Conservation (phyloP, 768 basidiomycete species). For the Lentinula lateritia region DNA sequence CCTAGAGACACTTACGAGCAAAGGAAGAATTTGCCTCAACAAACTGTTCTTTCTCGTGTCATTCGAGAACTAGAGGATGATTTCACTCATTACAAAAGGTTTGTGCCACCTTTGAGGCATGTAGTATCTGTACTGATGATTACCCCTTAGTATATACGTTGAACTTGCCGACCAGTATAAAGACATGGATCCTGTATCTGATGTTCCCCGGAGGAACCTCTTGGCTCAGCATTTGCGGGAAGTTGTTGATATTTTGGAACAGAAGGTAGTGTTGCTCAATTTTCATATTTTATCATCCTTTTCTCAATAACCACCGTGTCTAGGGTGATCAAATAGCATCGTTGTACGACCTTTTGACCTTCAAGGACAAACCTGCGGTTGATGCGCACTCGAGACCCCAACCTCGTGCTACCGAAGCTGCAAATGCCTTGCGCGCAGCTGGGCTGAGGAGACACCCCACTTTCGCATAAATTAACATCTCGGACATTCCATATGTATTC, state of each 20-base stretch:
- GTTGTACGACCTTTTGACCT: slow-evolving; percentile 76
- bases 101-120: slow-evolving; percentile 16
- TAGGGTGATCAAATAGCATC: slow-evolving; percentile 95
- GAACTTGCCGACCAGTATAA: slow-evolving; percentile 94
- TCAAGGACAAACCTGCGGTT: slow-evolving; percentile 57
- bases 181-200: slow-evolving; percentile 77
- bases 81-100: slow-evolving; percentile 94
- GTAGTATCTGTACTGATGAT: too few species aligned
- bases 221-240: slow-evolving; percentile 85
- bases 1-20: slow-evolving; percentile 26
- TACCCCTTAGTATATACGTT: slow-evolving; percentile 64
- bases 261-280: slow-evolving; percentile 56
- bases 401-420: background rate
- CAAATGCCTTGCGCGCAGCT: slow-evolving; percentile 1
- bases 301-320: slow-evolving; percentile 7
- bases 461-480: background rate
- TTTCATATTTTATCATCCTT: background rate
- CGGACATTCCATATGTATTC: background rate
- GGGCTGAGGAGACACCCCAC: slow-evolving; percentile 1
- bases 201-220: slow-evolving; percentile 77
- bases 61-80: slow-evolving; percentile 90
- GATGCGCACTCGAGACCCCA: background rate
- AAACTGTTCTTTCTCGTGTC: slow-evolving; percentile 81
- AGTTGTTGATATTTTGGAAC: slow-evolving; percentile 88
- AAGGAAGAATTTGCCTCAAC: slow-evolving; percentile 61